Evolutionary conservation across 441 rosid species (phyloP), one percentile per base, ranked within the genome.

Genomic region (Adansonia madagascariensis): DNA sequence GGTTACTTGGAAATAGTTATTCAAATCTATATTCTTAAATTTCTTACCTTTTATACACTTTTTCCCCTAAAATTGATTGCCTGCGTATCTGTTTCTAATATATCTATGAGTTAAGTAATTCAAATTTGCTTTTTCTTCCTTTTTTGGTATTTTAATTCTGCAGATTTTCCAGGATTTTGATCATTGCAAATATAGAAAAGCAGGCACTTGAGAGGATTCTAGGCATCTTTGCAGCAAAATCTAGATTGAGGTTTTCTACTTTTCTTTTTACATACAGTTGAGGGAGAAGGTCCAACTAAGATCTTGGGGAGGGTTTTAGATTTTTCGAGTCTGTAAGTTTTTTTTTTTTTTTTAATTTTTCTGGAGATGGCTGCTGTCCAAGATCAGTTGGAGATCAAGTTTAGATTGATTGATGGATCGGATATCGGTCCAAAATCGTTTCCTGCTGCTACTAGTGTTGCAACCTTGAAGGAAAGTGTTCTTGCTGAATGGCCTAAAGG

Each of bases 401-500:
- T 96, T 84, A 91, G 98, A 22, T 87, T 96, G 86, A 85, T 83
- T 3, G 97, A 96, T 80, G 98, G 97, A 80, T 88, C 97, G 0
- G 99, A 96, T 88, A 96, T 96, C 11, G 99, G 99, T 70, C 99
- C 99, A 56, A 90, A 84, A 86, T 73, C 89, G 75, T 96, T 91
- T 85, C 91, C 98, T 71, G 86, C 90, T 74, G 94, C 97, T 68
- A 88, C 98, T 10, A 92, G 95, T 79, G 91, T 96, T 77, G 85
- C 92, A 17, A 90, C 91, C 18, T 86, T 96, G 92, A 96, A 96
- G 86, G 99, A 96, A 82, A 91, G 87, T 84, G 78, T 96, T 79
- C 90, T 96, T 73, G 89, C 99, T 84, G 91, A 94, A 68, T 96
- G 98, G 99, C 99, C 99, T 60, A 91, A 87, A 90, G 98, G 99